Conservation (phyloP, 192 early-diverging fungal species). For the Coemansia biformis region DNA sequence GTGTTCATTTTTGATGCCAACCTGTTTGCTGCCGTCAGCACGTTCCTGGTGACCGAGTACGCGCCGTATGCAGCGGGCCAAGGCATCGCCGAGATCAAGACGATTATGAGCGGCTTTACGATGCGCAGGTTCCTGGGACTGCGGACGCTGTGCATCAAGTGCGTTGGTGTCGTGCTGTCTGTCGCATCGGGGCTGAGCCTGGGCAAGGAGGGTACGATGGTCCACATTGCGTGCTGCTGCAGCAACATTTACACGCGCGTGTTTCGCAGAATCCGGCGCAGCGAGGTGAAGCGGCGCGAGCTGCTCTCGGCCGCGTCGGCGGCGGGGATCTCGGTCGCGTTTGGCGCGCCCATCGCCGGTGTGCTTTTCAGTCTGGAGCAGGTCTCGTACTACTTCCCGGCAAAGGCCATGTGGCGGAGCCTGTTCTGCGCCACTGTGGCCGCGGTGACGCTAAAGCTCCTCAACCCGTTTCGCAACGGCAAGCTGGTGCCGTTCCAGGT, state of each 20-base stretch:
- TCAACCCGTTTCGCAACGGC: constrained; percentile 75
- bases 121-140: constrained; percentile 67
- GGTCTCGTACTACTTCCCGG: constrained; percentile 72
- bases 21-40: constrained; percentile 67
- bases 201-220: constrained; percentile 94
- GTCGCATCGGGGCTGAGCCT: constrained; percentile 86
- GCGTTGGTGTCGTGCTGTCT: constrained; percentile 77
- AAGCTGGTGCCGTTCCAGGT: constrained; percentile 87
- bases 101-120: constrained; percentile 70
- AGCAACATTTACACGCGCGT: constrained; percentile 79
- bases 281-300: constrained; percentile 79
- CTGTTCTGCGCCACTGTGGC: constrained; percentile 93
- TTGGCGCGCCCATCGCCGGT: constrained; percentile 92
- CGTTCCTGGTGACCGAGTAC: constrained; percentile 68
- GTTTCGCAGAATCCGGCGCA: constrained; percentile 73
- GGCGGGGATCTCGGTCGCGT: constrained; percentile 95
- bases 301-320: constrained; percentile 84
- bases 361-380: constrained; percentile 62
- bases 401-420: constrained; percentile 90
- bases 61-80: constrained; percentile 77
- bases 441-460: constrained; percentile 77
- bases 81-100: constrained; percentile 80
- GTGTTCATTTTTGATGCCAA: constrained; percentile 33
- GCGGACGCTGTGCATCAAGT: constrained; percentile 75
- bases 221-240: constrained; percentile 92